Conservation (phyloP, 345 rosid genomes). For the Trapa bicornis region DNA sequence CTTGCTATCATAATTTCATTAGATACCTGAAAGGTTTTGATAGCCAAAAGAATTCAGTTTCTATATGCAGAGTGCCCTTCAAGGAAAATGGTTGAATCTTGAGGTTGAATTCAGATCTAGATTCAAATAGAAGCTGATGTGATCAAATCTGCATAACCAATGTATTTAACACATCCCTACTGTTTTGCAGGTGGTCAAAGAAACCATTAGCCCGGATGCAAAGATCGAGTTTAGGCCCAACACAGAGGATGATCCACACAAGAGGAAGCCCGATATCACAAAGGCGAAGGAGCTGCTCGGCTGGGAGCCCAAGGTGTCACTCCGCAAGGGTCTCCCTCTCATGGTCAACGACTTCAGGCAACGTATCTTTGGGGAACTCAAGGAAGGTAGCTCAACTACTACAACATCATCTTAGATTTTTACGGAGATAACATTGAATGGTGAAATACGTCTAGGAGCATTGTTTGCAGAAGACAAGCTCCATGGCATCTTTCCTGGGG, state of each 20-base stretch:
- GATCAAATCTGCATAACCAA: no score
- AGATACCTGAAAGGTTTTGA: not conserved
- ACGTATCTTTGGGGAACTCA: slow-evolving; percentile 85
- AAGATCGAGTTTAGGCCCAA: slow-evolving; percentile 85
- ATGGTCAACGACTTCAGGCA: slow-evolving; percentile 93
- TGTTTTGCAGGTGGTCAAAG: slow-evolving; percentile 71
- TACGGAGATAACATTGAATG: not conserved
- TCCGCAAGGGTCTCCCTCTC: slow-evolving; percentile 82
- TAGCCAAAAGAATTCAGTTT: no score
- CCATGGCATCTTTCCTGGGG: not conserved
- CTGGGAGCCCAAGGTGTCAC: slow-evolving; percentile 88
- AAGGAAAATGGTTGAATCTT: no score
- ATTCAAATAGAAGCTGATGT: no score
- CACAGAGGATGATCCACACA: slow-evolving; percentile 98
- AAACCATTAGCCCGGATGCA: slow-evolving; percentile 86
- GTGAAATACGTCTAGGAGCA: not conserved
- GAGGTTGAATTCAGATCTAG: no score
- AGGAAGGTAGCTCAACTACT: slow-evolving; percentile 32
- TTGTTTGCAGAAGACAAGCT: not conserved
- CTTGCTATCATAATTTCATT: not conserved
- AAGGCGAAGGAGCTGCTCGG: slow-evolving; percentile 81
- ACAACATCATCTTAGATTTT: slow-evolving; percentile 18
- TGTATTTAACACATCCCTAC: no score
- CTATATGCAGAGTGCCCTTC: no score
- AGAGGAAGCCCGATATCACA: slow-evolving; percentile 95